phyloP scores from a whole-genome alignment of 768 basidiomycete genomes.

The Russula griseocarnosa region DNA sequence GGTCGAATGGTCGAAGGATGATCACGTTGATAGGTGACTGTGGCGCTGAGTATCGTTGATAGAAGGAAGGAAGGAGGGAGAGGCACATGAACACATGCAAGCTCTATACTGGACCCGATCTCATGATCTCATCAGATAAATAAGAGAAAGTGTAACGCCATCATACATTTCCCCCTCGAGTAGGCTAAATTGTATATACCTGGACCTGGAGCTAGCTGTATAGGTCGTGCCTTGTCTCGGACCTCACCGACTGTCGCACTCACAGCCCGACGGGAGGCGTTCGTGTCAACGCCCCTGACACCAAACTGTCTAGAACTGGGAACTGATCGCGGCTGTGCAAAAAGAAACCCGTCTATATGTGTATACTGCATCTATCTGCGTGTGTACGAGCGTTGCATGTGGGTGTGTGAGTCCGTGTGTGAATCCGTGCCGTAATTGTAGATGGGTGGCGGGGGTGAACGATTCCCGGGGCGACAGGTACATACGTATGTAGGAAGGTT shows the following conservation, averaged over 20 bases:
- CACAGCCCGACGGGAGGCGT: not conserved
- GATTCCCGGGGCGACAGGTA: not conserved
- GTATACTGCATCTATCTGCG: not conserved
- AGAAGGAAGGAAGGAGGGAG: not conserved
- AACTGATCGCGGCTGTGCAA: not conserved
- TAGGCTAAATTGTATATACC: not conserved
- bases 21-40: constrained; percentile 76
- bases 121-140: not conserved
- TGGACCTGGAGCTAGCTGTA: not conserved
- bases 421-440: constrained; percentile 9
- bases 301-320: not conserved
- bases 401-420: not conserved
- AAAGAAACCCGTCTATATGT: not conserved
- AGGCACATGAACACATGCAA: too few species aligned
- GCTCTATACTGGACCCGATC: not conserved
- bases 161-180: not conserved
- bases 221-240: not conserved
- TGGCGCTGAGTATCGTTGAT: constrained; percentile 71
- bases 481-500: not conserved
- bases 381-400: not conserved
- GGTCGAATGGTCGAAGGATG: constrained; percentile 58
- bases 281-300: not conserved
- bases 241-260: not conserved
- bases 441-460: not conserved
- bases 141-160: not conserved